These are phyloP conservation scores for Globisporangium echinulatum DNA, from an alignment of 352 stramenopile genomes.

Conservation along the genomic window DNA sequence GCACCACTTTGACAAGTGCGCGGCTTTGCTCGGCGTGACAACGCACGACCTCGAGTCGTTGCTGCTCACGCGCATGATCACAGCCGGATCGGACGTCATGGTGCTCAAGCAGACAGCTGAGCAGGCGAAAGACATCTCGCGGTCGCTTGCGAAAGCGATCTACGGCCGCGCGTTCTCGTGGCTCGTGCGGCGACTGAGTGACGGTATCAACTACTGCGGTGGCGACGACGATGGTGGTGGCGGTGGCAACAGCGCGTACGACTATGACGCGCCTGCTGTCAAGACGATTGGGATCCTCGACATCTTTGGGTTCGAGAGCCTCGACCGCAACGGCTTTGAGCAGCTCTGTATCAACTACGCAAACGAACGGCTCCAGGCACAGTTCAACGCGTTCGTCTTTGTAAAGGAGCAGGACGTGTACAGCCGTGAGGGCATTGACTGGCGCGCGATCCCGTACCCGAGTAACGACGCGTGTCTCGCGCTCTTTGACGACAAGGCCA, in stretches of 20 bases:
- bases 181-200: slow-evolving; percentile 85
- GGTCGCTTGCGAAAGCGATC: slow-evolving; percentile 94
- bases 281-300: slow-evolving; percentile 83
- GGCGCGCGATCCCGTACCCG: slow-evolving; percentile 69
- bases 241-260: slow-evolving; percentile 12
- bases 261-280: slow-evolving; percentile 24
- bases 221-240: slow-evolving; percentile 29
- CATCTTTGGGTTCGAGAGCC: slow-evolving; percentile 87
- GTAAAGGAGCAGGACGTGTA: slow-evolving; percentile 83
- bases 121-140: slow-evolving; percentile 84
- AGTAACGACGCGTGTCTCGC: slow-evolving; percentile 76
- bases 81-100: slow-evolving; percentile 88
- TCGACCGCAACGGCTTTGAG: slow-evolving; percentile 75
- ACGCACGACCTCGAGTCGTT: slow-evolving; percentile 77
- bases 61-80: slow-evolving; percentile 88
- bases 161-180: slow-evolving; percentile 96
- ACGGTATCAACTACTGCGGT: slow-evolving; percentile 66
- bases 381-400: slow-evolving; percentile 89
- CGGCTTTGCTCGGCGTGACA: slow-evolving; percentile 85
- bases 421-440: slow-evolving; percentile 81
- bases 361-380: slow-evolving; percentile 74
- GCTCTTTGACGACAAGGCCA: slow-evolving; percentile 79
- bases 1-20: slow-evolving; percentile 71
- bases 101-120: slow-evolving; percentile 63
- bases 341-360: slow-evolving; percentile 82